Base-by-base conservation (phyloP, 768 basidiomycete species). In the Galerina sulciceps region DNA sequence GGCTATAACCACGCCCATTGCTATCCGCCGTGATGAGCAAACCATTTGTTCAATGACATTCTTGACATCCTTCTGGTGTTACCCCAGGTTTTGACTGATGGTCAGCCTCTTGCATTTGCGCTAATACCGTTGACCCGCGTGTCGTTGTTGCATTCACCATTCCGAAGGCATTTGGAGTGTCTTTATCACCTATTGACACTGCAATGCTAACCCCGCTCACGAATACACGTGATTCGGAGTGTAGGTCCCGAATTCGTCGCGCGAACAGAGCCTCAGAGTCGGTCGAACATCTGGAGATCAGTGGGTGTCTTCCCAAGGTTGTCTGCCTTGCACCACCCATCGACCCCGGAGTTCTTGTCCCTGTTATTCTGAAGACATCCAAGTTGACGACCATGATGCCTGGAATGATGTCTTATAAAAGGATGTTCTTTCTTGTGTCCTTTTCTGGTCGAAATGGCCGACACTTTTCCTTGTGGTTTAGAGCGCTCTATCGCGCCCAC, bases 361-460 rank as follows among this genome's bases (percentile, higher is more conserved):
- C 60, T 61, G 49, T 40, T 61, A 36, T 53, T 53, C 60, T 61
- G 50, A 61, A 61, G 55, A 57, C 60, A 57, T 56, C 23, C 51
- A 47, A 47, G 55, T 38, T 57, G 51, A 48, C 55, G 55, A 56
- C 60, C 22, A 23, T 48, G 55, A 57, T 56, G 58, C 46, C 47
- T 54, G 46, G 58, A 54, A 55, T 55, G 53, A 55, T 55, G 45
- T 17, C 17, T 40, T 40, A 44, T 51, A 40, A 47, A 22, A 44
- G 11, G 14, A n/a, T 34, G 17, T 40, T 34, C 47, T 49, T 55
- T 59, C 53, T 18, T 35, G 14, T 35, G 53, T 42, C 59, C 53
- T 49, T 55, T 49, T 55, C 38, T 34, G 46, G 37, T 51, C 49
- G 49, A 38, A 51, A 22, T 20, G 37, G 49, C 37, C 45, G 17